Percentiles rank a stretch among this genome's conserved stretches.
phyloP scores from a whole-genome alignment of 108 stramenopile genomes.

The Cyclotella cryptica region DNA sequence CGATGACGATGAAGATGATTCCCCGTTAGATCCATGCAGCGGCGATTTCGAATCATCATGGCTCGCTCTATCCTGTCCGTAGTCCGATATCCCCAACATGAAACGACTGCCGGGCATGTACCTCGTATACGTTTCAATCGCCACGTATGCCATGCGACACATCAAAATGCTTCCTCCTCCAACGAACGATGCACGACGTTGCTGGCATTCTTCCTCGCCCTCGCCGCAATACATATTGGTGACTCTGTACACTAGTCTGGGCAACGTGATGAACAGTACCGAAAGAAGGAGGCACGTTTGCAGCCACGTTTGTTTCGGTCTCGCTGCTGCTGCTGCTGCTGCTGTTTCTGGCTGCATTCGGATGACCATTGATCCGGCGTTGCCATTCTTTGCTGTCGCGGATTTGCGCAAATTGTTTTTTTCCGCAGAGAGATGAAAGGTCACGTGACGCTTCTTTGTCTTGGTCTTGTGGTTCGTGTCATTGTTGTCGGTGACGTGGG shows the following conservation, averaged over 20 bases:
- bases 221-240: background rate
- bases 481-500: too few relatives aligned
- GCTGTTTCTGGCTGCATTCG: background rate
- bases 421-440: background rate
- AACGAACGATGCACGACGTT: too few relatives aligned
- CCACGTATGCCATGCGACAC: background rate
- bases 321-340: background rate
- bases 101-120: background rate
- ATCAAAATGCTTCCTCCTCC: background rate
- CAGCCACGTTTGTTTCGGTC: constrained; percentile 2
- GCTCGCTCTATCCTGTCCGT: background rate
- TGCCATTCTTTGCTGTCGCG: too few relatives aligned
- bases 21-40: background rate
- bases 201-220: background rate
- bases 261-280: background rate
- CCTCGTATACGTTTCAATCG: background rate
- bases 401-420: background rate
- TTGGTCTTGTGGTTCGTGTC: too few relatives aligned
- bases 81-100: background rate
- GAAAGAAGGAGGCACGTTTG: background rate
- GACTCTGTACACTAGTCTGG: constrained; percentile 6
- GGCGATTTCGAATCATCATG: background rate
- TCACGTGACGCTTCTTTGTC: background rate
- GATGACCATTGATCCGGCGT: background rate
- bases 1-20: background rate